A percentile compares a stretch with the other conserved stretches of the same genome.
Conservation (phyloP, 106 monocot species). For the Dioscorea zingiberensis region DNA sequence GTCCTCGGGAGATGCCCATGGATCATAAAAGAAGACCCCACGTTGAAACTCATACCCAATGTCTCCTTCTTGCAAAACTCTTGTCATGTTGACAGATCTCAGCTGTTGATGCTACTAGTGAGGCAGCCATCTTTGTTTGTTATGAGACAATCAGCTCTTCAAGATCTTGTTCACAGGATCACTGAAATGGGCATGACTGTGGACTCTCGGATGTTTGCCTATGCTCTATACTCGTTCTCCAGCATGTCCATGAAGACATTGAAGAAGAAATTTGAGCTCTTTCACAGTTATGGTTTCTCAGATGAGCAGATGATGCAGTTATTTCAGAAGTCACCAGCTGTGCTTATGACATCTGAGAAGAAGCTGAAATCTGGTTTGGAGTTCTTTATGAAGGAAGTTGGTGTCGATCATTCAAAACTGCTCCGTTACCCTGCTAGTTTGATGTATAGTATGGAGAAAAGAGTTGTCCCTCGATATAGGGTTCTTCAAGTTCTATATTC, state of each 20-base stretch:
- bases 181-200: background rate
- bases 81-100: background rate
- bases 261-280: conserved; percentile 1
- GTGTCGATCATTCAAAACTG: background rate
- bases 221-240: conserved; percentile 3
- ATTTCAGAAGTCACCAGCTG: background rate
- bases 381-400: background rate
- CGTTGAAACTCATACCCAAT: conserved; percentile 4
- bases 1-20: conserved; percentile 1
- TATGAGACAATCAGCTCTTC: background rate
- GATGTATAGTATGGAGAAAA: conserved; percentile 5
- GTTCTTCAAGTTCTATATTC: conserved; percentile 3
- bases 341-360: conserved; percentile 1
- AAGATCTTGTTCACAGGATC: conserved; percentile 4
- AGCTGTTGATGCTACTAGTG: conserved; percentile 5
- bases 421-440: background rate
- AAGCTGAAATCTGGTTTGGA: background rate
- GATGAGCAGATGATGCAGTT: background rate
- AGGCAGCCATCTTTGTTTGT: conserved; percentile 12
- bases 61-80: conserved; percentile 2
- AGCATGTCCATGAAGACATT: background rate
- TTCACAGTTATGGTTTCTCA: conserved; percentile 6
- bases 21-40: conserved; percentile 4
- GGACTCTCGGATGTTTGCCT: conserved; percentile 3
- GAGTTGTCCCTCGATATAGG: conserved; percentile 1